phyloP scores from a whole-genome alignment of 169 alveolate species.

The Plasmodium blacklocki region DNA sequence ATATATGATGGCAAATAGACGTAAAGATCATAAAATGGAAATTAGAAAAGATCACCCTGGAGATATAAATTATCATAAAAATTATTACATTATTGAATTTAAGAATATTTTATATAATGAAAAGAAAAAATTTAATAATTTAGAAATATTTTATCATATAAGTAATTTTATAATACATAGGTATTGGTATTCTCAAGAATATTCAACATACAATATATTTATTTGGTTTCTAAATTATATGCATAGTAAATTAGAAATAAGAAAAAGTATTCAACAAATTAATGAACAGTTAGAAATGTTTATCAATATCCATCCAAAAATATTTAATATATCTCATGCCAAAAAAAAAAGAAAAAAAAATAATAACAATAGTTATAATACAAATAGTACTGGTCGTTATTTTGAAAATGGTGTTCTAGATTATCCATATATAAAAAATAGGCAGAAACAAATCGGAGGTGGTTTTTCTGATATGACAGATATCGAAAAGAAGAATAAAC shows the following conservation, averaged over 20 bases:
- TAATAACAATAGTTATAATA: constrained; percentile 3
- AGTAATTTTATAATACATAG: constrained; percentile 66
- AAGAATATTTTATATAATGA: constrained; percentile 56
- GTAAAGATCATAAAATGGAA: not conserved
- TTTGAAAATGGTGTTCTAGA: constrained; percentile 71
- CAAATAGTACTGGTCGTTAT: constrained; percentile 4
- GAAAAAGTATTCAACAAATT: constrained; percentile 34
- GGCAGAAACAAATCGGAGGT: constrained; percentile 56
- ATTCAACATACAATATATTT: constrained; percentile 42
- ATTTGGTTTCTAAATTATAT: constrained; percentile 74
- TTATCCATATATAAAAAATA: constrained; percentile 51
- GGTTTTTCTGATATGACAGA: constrained; percentile 34
- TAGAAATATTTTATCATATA: constrained; percentile 70
- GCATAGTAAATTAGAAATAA: constrained; percentile 49
- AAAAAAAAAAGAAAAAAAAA: constrained; percentile 67
- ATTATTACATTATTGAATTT: constrained; percentile 71
- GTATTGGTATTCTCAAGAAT: constrained; percentile 74
- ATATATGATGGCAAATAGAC: not conserved
- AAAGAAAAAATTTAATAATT: constrained; percentile 65
- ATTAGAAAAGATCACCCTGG: constrained; percentile 1
- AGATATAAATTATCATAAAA: constrained; percentile 38
- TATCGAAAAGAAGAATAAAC: constrained; percentile 37
- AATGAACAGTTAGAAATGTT: constrained; percentile 66
- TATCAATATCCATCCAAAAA: constrained; percentile 55
- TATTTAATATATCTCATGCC: constrained; percentile 69